A percentile compares a stretch with the other conserved stretches of the same genome.
Conservation (phyloP, 1,139 yeast genomes). For the Pneumocystis murina region DNA sequence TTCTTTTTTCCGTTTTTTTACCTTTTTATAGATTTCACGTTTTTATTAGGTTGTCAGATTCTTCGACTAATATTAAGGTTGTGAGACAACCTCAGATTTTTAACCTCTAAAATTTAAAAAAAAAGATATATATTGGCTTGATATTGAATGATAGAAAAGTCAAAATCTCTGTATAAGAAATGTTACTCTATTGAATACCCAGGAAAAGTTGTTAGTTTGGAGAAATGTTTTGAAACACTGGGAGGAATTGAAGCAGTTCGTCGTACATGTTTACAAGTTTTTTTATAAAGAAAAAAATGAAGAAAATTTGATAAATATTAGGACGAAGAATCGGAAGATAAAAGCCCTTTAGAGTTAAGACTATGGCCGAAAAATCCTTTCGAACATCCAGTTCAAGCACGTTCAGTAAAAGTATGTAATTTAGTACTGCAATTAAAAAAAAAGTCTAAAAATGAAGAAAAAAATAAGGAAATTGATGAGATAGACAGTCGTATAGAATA, state of each 20-base stretch:
- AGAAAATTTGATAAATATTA: background rate
- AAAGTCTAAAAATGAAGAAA: background rate
- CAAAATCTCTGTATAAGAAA: background rate
- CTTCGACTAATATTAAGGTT: background rate
- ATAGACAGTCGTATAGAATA: slow-evolving; percentile 13
- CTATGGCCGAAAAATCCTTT: slow-evolving; percentile 51
- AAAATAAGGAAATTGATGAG: background rate
- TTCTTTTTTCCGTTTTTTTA: background rate
- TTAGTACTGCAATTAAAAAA: slow-evolving; percentile 20
- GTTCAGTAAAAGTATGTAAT: slow-evolving; percentile 17
- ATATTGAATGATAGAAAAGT: background rate
- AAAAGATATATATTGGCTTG: background rate
- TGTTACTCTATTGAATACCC: slow-evolving; percentile 56
- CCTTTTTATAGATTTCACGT: background rate
- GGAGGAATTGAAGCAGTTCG: slow-evolving; percentile 8
- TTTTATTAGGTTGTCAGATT: background rate
- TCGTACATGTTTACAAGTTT: background rate
- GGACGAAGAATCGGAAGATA: background rate
- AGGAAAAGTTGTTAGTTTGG: slow-evolving; percentile 45
- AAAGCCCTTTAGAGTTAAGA: slow-evolving; percentile 41
- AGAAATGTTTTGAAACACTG: slow-evolving; percentile 40
- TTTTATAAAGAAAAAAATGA: background rate
- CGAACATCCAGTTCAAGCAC: slow-evolving; percentile 65
- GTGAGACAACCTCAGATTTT: background rate
- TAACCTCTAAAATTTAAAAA: background rate